Base-by-base conservation (phyloP, 139 green algal species). In the Bryopsis sp. region DNA sequence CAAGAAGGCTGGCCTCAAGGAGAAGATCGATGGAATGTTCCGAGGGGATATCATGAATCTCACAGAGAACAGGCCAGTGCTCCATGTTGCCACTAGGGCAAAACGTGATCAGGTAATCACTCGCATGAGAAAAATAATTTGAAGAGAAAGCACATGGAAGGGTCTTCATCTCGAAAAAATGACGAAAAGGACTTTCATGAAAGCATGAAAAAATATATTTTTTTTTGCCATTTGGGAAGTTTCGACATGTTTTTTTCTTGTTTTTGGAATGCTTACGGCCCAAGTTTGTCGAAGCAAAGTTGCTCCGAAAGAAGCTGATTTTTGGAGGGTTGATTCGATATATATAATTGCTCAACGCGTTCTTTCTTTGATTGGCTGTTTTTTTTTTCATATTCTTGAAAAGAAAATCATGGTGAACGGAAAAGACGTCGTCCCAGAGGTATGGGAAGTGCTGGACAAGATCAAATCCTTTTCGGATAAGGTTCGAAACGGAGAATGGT, bases 11-110 rank as follows among this genome's bases (percentile, higher is more conserved):
- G 73, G 88, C 1, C 72, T 99, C 68, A 77, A 85, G 38, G 74
- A 78, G 48, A 99, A 99, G 87, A 96, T 99, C 34, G 76, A 92
- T 19, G 79, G 77, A 43, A 98, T 99, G 95, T 98, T 97, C 74
- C 58, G 15, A 5, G 95, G 95, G 31, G 82, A 97, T 64, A 86
- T 90, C 77, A 92, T 98, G 79, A 98, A 97, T 84, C 79, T 75
- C 39, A 96, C 92, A 2, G 95, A 99, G 84, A 84, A 96, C 74
- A 76, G 95, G 0, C 86, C 95, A 11, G 95, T 98, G 75, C 86
- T 99, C 73, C 95, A 99, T 78, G 76, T 93, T 7, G 95, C 95
- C n/a, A 86, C 90, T 28, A 85, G 94, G 24, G 91, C 94, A 22
- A 80, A 81, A 32, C 72, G 86, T 3, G 85, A 94, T 37, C 76